These are phyloP conservation scores for Schizopora paradoxa DNA, from an alignment of 1,284 basidiomycete genomes.

Conservation along the genomic window DNA sequence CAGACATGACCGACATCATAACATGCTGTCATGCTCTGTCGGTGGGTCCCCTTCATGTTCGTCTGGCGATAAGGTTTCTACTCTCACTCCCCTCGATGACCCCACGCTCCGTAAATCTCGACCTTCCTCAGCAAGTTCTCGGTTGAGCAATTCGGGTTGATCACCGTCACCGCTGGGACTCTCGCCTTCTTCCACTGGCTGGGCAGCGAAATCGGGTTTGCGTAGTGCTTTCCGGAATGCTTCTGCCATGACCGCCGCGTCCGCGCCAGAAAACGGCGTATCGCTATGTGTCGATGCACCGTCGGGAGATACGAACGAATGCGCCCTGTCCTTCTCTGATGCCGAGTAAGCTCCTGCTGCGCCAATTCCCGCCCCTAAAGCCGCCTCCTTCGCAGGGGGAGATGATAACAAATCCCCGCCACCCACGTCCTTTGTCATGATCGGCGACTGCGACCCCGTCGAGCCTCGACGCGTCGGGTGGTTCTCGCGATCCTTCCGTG, in stretches of 20 bases:
- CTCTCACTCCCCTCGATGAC: conserved; percentile 68
- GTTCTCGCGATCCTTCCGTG: conserved; percentile 46
- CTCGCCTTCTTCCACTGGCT: conserved; percentile 64
- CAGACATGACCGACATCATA: no score
- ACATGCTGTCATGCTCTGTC: no score
- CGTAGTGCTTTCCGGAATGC: conserved; percentile 79
- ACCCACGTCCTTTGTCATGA: conserved; percentile 59
- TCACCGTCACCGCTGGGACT: conserved; percentile 42
- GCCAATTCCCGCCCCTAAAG: conserved; percentile 25
- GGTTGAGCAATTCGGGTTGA: conserved; percentile 47
- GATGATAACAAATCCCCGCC: conserved; percentile 47
- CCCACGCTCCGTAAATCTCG: conserved; percentile 75
- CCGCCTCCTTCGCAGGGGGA: conserved; percentile 31
- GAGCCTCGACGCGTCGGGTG: conserved; percentile 57
- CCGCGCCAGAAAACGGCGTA: conserved; percentile 70
- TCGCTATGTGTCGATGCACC: conserved; percentile 60
- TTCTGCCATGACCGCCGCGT: conserved; percentile 84
- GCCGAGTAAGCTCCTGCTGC: conserved; percentile 29
- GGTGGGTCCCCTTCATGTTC: no score
- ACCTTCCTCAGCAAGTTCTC: conserved; percentile 77
- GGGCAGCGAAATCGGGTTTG: conserved; percentile 73
- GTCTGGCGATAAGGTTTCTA: conserved; percentile 68
- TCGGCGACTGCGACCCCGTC: conserved; percentile 73
- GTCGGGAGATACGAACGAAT: conserved; percentile 47
- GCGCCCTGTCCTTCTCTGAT: conserved; percentile 31